Evolutionary conservation across 352 stramenopile species (phyloP).

Genomic region (Globisporangium heterothallicum): DNA sequence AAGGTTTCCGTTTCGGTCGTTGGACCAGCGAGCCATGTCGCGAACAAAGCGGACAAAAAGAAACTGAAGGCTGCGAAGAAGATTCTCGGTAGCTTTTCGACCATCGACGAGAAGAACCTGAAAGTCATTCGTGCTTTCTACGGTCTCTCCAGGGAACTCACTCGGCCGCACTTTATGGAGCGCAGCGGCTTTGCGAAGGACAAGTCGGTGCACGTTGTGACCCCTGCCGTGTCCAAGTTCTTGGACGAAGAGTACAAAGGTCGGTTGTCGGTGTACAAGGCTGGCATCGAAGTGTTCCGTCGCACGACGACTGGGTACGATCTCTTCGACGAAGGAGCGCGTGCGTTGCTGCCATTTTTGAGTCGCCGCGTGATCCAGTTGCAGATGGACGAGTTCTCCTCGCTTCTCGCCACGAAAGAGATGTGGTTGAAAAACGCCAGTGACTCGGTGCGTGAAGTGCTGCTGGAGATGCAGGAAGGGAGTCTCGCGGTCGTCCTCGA

Average conservation of each 20-base stretch:
- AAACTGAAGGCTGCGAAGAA: slow-evolving; percentile 47
- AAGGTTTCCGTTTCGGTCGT: slow-evolving; percentile 17
- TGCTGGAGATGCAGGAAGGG: slow-evolving; percentile 50
- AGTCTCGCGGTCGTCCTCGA: slow-evolving; percentile 65
- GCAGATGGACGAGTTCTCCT: slow-evolving; percentile 58
- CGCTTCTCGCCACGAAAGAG: slow-evolving; percentile 56
- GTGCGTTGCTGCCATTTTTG: slow-evolving; percentile 47
- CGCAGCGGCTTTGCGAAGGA: slow-evolving; percentile 66
- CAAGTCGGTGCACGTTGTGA: slow-evolving; percentile 62
- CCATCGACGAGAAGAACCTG: slow-evolving; percentile 36
- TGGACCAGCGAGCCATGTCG: slow-evolving; percentile 22
- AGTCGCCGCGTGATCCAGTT: slow-evolving; percentile 43
- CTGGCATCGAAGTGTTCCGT: slow-evolving; percentile 48
- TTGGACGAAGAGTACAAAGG: slow-evolving; percentile 29
- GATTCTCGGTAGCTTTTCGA: slow-evolving; percentile 51
- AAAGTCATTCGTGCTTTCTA: slow-evolving; percentile 37
- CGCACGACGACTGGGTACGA: slow-evolving; percentile 30
- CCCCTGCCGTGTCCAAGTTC: slow-evolving; percentile 39
- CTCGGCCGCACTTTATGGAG: slow-evolving; percentile 37
- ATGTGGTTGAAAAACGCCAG: slow-evolving; percentile 78
- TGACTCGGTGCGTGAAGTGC: slow-evolving; percentile 36
- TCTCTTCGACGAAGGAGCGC: slow-evolving; percentile 62
- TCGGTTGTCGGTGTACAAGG: slow-evolving; percentile 56
- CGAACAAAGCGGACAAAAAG: slow-evolving; percentile 40
- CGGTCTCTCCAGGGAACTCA: slow-evolving; percentile 26